Base-by-base conservation (phyloP, 2,329 filamentous ascomycete species). In the Pseudogymnoascus sp. region DNA sequence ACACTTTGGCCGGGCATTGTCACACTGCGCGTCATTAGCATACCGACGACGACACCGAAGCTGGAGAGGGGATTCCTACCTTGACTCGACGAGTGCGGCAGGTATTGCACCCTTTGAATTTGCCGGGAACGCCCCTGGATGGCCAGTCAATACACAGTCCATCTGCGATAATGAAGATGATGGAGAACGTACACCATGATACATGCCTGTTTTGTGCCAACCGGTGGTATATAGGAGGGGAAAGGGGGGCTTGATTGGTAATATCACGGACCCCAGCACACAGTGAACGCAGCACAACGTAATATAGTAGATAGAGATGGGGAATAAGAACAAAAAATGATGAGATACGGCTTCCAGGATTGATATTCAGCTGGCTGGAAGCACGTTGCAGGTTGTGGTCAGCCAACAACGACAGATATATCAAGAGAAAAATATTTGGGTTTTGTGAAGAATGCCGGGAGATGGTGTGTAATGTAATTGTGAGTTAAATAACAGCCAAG, bases 81-180 rank as follows among this genome's bases (percentile, higher is more conserved):
- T 83, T 84, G 64, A 86, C 83, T 71, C 84, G 78, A 60, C 83
- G 75, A 31, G 77, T 74, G 60, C 83, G 76, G 69, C 83, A 86
- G 29, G 83, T 86, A 72, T 85, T 83, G 73, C 83, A 86, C 36
- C 83, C 83, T 72, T 85, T 85, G 71, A 82, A 86, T 72, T 85
- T 86, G 60, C 83, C 83, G 36, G 82, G 78, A 63, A 86, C 83
- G 60, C 83, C 83, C 85, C 83, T 58, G 29, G 8, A 58, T 83
- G 85, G 36, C 62, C 76, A 69, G 18, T 45, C 18, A 60, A 40
- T 33, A 60, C 25, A 52, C 6, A 37, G 35, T n/a, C 5, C 12
- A 5, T 9, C n/a, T 18, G 35, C 31, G 35, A 37, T 9, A 13
- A 60, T 12, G 12, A 12, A n/a, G 25, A 25, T 25, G 55, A 8